phyloP scores from a whole-genome alignment of 1,139 yeast species.

The Suhomyces bokatorum region DNA sequence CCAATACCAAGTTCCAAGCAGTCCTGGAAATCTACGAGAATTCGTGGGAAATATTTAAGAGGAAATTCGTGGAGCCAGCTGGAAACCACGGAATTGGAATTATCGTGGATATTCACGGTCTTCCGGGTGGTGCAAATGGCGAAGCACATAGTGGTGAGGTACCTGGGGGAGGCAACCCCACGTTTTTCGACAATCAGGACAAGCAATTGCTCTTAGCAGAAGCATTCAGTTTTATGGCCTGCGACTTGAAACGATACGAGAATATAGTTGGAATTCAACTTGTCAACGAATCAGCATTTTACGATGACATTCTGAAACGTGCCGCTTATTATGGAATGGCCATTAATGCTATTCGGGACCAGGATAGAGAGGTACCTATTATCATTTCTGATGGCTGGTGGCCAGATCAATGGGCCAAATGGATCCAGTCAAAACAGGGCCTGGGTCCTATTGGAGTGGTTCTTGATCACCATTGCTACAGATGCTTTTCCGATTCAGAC shows the following conservation, averaged over 20 bases:
- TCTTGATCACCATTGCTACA: slow-evolving; percentile 81
- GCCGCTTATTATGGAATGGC: slow-evolving; percentile 70
- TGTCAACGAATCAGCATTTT: slow-evolving; percentile 79
- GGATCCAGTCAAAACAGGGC: slow-evolving; percentile 50
- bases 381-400: slow-evolving; percentile 95
- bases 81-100: slow-evolving; percentile 62
- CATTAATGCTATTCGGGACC: slow-evolving; percentile 55
- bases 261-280: slow-evolving; percentile 82
- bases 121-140: slow-evolving; percentile 91
- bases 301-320: slow-evolving; percentile 51
- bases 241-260: slow-evolving; percentile 55
- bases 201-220: slow-evolving; percentile 50
- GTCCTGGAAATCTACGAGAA: slow-evolving; percentile 55
- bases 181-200: slow-evolving; percentile 56
- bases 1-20: slow-evolving; percentile 61
- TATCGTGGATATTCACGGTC: slow-evolving; percentile 80
- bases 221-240: slow-evolving; percentile 59
- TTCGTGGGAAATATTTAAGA: slow-evolving; percentile 67
- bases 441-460: slow-evolving; percentile 58
- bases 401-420: slow-evolving; percentile 75
- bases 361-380: slow-evolving; percentile 62
- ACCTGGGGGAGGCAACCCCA: slow-evolving; percentile 50
- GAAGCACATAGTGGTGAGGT: slow-evolving; percentile 79
- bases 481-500: slow-evolving; percentile 81
- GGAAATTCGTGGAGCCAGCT: slow-evolving; percentile 56